These are phyloP conservation scores for Drechslera avenae DNA, from an alignment of 2,329 filamentous ascomycete species.

Conservation along the genomic window DNA sequence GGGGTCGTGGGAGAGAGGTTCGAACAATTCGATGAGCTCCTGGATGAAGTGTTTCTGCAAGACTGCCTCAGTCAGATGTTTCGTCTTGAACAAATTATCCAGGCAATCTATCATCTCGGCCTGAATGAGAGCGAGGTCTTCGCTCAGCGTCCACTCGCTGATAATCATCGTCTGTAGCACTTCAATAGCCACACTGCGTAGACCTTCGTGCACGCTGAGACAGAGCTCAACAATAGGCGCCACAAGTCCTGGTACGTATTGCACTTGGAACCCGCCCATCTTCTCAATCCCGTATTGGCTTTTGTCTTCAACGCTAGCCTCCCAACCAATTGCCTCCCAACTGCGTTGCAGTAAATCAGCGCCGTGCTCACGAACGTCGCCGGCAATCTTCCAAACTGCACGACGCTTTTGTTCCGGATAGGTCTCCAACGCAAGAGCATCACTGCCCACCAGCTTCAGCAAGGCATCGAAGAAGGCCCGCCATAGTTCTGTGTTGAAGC, in stretches of 20 bases:
- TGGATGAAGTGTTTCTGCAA: conserved; percentile 90
- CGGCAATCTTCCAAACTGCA: conserved; percentile 98
- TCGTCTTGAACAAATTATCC: conserved; percentile 87
- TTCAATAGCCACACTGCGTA: conserved; percentile 87
- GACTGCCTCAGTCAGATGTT: conserved; percentile 84
- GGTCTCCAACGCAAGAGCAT: conserved; percentile 87
- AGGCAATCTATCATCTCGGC: conserved; percentile 96
- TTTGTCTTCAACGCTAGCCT: conserved; percentile 79
- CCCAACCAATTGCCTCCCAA: conserved; percentile 98
- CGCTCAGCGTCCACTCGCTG: conserved; percentile 95
- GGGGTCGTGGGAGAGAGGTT: conserved; percentile 66
- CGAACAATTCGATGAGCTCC: conserved; percentile 82
- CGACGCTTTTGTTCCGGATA: conserved; percentile 96
- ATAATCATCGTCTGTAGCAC: conserved; percentile 98
- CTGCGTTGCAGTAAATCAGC: conserved; percentile 82
- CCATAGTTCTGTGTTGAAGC: conserved; percentile 93
- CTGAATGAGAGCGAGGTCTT: conserved; percentile 88
- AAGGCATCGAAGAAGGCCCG: conserved; percentile 89
- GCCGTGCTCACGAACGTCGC: conserved; percentile 90
- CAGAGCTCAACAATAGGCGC: conserved; percentile 92
- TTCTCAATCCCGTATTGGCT: conserved; percentile 77
- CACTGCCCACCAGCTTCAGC: conserved; percentile 85
- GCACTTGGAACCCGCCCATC: conserved; percentile 96
- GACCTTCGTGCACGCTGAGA: conserved; percentile 89
- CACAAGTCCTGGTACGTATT: conserved; percentile 92